Evolutionary conservation across 768 basidiomycete genomes (phyloP).

Genomic region (Candolleomyces aberdarensis): DNA sequence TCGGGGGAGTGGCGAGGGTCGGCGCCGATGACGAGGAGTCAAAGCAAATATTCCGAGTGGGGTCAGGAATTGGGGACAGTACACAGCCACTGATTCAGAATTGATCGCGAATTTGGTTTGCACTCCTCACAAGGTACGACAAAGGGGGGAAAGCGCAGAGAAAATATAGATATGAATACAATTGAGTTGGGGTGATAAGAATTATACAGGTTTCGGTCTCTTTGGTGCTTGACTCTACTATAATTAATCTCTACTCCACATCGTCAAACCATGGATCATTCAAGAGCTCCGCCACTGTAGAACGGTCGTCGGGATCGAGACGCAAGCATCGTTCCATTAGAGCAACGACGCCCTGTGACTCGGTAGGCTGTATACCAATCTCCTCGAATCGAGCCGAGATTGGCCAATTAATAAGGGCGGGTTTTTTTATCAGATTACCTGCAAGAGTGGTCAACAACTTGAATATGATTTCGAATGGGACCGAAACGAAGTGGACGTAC

Average conservation of each 20-base stretch:
- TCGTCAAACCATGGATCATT: conserved; percentile 14
- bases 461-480: background rate
- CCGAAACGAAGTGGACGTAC: background rate
- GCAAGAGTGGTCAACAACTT: background rate
- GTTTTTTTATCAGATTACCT: conserved; percentile 18
- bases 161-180: too few relatives aligned
- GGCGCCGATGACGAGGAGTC: too few relatives aligned
- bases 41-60: too few relatives aligned
- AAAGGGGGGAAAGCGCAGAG: too few relatives aligned
- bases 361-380: conserved; percentile 13
- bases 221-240: too few relatives aligned
- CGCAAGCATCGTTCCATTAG: conserved; percentile 20
- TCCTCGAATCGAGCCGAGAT: conserved; percentile 12
- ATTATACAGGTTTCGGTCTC: too few relatives aligned
- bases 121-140: too few relatives aligned
- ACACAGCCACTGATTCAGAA: too few relatives aligned
- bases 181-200: too few relatives aligned
- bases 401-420: conserved; percentile 11
- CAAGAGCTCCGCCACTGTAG: conserved; percentile 21
- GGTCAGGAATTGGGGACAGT: too few relatives aligned
- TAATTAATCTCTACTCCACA: background rate
- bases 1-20: too few relatives aligned
- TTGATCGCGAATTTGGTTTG: too few relatives aligned
- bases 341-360: conserved; percentile 10
- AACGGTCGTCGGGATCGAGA: conserved; percentile 20